phyloP scores from a whole-genome alignment of 768 basidiomycete genomes.

The Hysterangium stoloniferum region DNA sequence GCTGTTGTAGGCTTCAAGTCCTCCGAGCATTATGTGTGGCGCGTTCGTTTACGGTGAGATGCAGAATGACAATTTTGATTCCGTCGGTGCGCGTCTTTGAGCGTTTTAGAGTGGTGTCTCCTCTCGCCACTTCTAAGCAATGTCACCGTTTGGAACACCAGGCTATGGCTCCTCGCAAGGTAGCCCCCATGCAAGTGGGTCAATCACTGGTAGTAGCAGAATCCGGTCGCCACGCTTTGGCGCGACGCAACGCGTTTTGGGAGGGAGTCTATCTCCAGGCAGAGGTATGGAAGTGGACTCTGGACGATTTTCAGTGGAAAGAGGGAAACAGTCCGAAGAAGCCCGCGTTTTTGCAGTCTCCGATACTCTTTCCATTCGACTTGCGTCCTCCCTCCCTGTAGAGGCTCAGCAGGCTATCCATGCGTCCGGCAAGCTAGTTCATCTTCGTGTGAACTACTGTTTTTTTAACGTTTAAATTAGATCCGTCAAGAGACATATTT shows the following conservation, averaged over 20 bases:
- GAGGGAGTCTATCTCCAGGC: neutral
- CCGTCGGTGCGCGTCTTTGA: neutral
- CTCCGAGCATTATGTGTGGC: conserved; percentile 44
- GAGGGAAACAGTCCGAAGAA: conserved; percentile 7
- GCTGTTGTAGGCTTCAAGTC: conserved; percentile 73
- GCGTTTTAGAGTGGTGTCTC: too few relatives aligned
- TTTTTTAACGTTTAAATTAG: neutral
- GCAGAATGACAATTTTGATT: neutral
- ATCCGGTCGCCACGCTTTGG: neutral
- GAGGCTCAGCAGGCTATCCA: conserved; percentile 8
- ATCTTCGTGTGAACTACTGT: neutral
- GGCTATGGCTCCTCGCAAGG: neutral
- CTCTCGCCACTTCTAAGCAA: neutral
- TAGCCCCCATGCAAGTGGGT: neutral
- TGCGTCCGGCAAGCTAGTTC: conserved; percentile 2
- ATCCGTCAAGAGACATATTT: conserved; percentile 8
- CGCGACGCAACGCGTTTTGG: neutral
- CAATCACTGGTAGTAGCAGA: neutral
- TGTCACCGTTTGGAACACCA: neutral
- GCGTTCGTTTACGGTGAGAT: neutral
- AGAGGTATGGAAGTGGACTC: conserved; percentile 6
- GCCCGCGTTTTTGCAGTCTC: conserved; percentile 6
- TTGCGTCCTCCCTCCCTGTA: conserved; percentile 5
- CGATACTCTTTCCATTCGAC: conserved; percentile 6
- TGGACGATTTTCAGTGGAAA: neutral